Percentiles rank a stretch among this genome's conserved stretches.
Evolutionary conservation across 169 alveolate genomes (phyloP).

Genomic region (Amoebophrya sp.): DNA sequence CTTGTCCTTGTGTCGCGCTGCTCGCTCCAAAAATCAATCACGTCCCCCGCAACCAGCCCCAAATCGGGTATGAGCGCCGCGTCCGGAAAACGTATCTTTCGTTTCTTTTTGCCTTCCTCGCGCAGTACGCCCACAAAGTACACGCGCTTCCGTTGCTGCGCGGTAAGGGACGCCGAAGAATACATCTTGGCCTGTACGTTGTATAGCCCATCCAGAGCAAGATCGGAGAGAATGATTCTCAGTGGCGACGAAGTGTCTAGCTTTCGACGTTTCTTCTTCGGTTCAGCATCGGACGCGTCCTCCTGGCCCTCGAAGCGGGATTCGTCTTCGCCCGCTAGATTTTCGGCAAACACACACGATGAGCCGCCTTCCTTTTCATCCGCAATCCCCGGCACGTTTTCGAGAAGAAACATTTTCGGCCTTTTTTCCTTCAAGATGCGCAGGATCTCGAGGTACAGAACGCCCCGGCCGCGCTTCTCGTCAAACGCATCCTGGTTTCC

Average conservation of each 20-base stretch:
- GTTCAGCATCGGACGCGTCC: too few species aligned
- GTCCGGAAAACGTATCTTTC: not conserved
- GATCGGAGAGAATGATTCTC: not conserved
- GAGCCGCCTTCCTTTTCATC: not conserved
- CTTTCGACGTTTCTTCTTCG: too few species aligned
- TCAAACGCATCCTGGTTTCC: conserved; percentile 23
- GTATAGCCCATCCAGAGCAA: not conserved
- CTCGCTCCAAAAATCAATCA: not conserved
- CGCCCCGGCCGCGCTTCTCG: conserved; percentile 17
- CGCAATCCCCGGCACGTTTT: conserved; percentile 25
- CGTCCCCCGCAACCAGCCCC: conserved; percentile 13
- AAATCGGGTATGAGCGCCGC: conserved; percentile 4
- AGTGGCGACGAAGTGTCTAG: not conserved
- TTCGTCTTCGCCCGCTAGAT: not conserved
- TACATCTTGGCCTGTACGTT: not conserved
- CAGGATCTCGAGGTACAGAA: conserved; percentile 16
- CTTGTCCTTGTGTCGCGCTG: not conserved
- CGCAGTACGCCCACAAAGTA: conserved; percentile 17
- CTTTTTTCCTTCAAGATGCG: conserved; percentile 5
- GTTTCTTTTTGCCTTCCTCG: not conserved
- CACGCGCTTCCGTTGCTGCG: conserved; percentile 23
- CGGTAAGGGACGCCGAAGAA: not conserved
- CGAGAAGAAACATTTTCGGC: conserved; percentile 14
- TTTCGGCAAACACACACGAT: not conserved
- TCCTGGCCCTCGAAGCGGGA: not conserved